A percentile compares a stretch with the other conserved stretches of the same genome.
Evolutionary conservation across 108 stramenopile genomes (phyloP).

Genomic region (Skeletonema grethae): DNA sequence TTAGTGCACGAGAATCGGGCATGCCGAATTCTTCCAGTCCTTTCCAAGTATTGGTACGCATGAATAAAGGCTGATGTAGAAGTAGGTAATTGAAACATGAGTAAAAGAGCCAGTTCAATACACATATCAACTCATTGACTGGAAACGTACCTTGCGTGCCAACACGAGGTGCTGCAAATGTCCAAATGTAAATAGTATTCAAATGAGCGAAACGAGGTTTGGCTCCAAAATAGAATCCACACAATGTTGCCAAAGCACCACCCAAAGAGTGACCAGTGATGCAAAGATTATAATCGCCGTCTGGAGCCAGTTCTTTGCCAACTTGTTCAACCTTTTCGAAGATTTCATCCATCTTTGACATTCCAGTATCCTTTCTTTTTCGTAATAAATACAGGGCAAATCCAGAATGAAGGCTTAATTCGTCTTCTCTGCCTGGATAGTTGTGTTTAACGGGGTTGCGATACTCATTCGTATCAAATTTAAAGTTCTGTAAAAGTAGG

Average conservation of each 20-base stretch:
- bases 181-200: conserved; percentile 16
- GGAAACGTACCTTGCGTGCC: conserved; percentile 12
- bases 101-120: background rate
- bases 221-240: conserved; percentile 33
- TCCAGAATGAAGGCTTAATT: conserved; percentile 19
- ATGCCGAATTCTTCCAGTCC: conserved; percentile 24
- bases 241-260: conserved; percentile 49
- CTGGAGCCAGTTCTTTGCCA: conserved; percentile 21
- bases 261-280: conserved; percentile 48
- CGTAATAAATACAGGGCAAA: conserved; percentile 27
- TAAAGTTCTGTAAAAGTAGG: conserved; percentile 5
- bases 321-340: conserved; percentile 20
- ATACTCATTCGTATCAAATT: conserved; percentile 14
- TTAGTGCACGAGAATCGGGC: conserved; percentile 20
- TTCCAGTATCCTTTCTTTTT: conserved; percentile 22
- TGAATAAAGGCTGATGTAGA: conserved; percentile 18
- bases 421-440: conserved; percentile 17
- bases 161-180: conserved; percentile 34
- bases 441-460: conserved; percentile 24
- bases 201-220: conserved; percentile 23
- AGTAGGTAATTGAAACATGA: background rate
- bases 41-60: conserved; percentile 28
- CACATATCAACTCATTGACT: background rate
- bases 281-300: conserved; percentile 28
- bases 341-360: conserved; percentile 29